Evolutionary conservation across 1,284 basidiomycete genomes (phyloP).

Genomic region (Rhodotorula sp.): DNA sequence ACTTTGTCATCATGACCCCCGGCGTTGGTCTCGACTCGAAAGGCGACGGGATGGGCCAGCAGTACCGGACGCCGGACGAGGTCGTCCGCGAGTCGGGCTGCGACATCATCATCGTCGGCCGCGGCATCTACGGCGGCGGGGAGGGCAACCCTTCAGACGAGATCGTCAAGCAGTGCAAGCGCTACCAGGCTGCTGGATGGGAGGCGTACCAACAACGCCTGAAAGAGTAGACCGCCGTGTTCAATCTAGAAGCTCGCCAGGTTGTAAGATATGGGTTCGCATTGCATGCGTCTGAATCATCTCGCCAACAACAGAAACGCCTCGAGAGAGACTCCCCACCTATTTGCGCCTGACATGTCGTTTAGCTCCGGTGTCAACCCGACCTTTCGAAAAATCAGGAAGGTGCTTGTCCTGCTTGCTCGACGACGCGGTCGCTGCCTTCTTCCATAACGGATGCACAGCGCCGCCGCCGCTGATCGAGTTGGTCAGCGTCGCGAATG

Average conservation of each 20-base stretch:
- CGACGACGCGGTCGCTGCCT: not conserved
- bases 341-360: not conserved
- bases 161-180: constrained; percentile 69
- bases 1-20: constrained; percentile 89
- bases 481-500: not conserved
- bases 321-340: not conserved
- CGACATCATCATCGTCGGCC: constrained; percentile 96
- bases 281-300: not conserved
- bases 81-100: constrained; percentile 83
- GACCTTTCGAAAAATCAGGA: not conserved
- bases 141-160: constrained; percentile 60
- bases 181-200: constrained; percentile 87
- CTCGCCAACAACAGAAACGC: not conserved
- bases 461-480: not conserved
- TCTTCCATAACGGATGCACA: not conserved
- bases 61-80: constrained; percentile 87
- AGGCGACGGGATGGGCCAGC: constrained; percentile 90
- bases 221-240: constrained; percentile 7
- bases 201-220: constrained; percentile 63
- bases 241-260: not conserved
- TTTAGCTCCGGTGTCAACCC: not conserved
- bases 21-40: constrained; percentile 82
- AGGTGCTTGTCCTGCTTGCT: constrained; percentile 5
- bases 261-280: not conserved
- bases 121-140: constrained; percentile 85